These are phyloP conservation scores for Psilocybe subaeruginosa DNA, from an alignment of 768 basidiomycete species.

Conservation along the genomic window DNA sequence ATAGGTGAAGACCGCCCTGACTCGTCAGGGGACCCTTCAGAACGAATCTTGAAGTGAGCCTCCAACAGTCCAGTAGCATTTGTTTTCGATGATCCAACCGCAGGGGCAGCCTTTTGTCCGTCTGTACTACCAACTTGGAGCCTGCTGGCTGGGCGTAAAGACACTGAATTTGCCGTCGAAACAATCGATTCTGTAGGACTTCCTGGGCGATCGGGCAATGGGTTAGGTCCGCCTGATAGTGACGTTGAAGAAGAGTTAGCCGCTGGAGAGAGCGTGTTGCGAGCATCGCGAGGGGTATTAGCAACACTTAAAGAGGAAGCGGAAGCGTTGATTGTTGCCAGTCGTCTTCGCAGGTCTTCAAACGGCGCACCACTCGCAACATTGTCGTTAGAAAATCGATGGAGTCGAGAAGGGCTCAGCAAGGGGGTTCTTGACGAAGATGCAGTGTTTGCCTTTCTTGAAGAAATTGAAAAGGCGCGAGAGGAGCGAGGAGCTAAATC, in stretches of 20 bases:
- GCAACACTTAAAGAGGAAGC: slow-evolving; percentile 59
- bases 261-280: slow-evolving; percentile 43
- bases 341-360: slow-evolving; percentile 76
- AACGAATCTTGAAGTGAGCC: slow-evolving; percentile 66
- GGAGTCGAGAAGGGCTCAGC: slow-evolving; percentile 51
- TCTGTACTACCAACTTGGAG: slow-evolving; percentile 75
- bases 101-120: slow-evolving; percentile 86
- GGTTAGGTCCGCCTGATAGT: slow-evolving; percentile 26
- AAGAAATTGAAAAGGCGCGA: slow-evolving; percentile 38
- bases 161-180: slow-evolving; percentile 70
- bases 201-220: slow-evolving; percentile 56
- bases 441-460: slow-evolving; percentile 40
- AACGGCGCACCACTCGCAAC: slow-evolving; percentile 59
- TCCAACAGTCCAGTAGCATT: slow-evolving; percentile 86
- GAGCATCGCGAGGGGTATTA: slow-evolving; percentile 45
- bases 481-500: slow-evolving; percentile 44
- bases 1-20: slow-evolving; percentile 83
- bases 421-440: slow-evolving; percentile 40
- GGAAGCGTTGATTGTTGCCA: slow-evolving; percentile 78
- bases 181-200: slow-evolving; percentile 86
- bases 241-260: slow-evolving; percentile 33
- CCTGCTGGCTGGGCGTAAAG: slow-evolving; percentile 58
- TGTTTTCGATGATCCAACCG: slow-evolving; percentile 82
- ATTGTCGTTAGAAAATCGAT: slow-evolving; percentile 53
- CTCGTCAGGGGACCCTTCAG: slow-evolving; percentile 67